Base-by-base conservation (phyloP, 495 filamentous ascomycete species). In the Chlorociboria aeruginascens region DNA sequence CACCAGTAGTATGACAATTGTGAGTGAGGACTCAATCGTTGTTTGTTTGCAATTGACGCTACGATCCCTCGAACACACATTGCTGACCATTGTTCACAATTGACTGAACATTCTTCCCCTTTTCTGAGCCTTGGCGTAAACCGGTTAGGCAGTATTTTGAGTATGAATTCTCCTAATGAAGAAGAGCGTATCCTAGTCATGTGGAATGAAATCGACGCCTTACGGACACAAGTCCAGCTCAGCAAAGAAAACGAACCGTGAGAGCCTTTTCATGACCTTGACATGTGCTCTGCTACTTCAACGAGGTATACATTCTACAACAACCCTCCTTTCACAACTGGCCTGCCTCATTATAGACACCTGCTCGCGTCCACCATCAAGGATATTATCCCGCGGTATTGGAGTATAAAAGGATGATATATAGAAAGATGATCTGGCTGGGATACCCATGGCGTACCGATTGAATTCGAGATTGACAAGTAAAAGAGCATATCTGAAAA, bases 391-490 rank as follows among this genome's bases (percentile, higher is more conserved):
- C 89, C 90, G 0, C 69, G 89, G 53, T 97, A 95, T 62, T 97
- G 92, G 92, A 87, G 88, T 32, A 95, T 95, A 87, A 94, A 93
- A 64, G 92, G 92, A 10, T 80, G 81, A 58, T 80, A 90, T 69
- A 89, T 97, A 20, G 78, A 82, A 66, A 69, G 79, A 38, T 64
- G 73, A 32, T 81, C 79, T 41, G 77, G 77, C 30, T 81, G 77
- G 92, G 92, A 98, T 61, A 96, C 92, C 12, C 92, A 98, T 63
- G 92, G 92, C 47, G 68, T 98, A 25, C 92, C 92, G 7, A 89
- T 98, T 52, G 92, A 98, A 64, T 84, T 95, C 61, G 92, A 97
- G 69, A 97, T 97, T 55, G 92, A 98, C 74, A 96, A 97, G 78
- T 90, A 93, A 65, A 73, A 95, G 43, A 82, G 83, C 20, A 87